Evolutionary conservation across 306 rosid species (phyloP), one percentile per base, ranked within the genome.

Genomic region (Carpinus viminea): DNA sequence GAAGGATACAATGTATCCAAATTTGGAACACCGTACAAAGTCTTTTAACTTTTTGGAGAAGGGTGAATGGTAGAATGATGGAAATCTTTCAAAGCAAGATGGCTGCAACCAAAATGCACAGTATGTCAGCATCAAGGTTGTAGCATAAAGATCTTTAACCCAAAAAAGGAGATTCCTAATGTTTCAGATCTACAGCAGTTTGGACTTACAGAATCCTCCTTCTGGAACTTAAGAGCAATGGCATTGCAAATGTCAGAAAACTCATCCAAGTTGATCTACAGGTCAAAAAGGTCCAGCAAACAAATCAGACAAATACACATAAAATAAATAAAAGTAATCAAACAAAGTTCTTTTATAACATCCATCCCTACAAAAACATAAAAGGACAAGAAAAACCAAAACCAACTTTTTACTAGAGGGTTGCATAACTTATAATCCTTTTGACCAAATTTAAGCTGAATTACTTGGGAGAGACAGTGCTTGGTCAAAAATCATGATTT

Each of bases 181-280:
- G 64, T 51, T 81, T 69, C 51, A 68, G 36, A 73, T 70, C 31
- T 68, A 51, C 75, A 36, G 48, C 71, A 62, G 71, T 45, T 68
- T 73, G 56, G 77, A 86, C 96, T 87, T 85, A 95, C 99, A 78
- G 76, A 70, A 65, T 90, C 91, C 87, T 93, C 99, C 89, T 90
- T 93, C 83, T 80, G 90, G 77, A 95, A 95, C 80, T 85, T 93
- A 81, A 91, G 82, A 77, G 90, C 90, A 87, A 95, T 95, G 80
- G 99, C 93, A 76, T 95, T 90, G 91, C 99, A 95, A 79, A 95
- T 90, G 83, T 95, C 99, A 65, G 85, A 86, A 85, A 95, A 95
- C 74, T 95, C 99, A 70, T 90, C 86, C 86, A 81, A 76, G 82
- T 93, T 95, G 73, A 95, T 91, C 99, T 95, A 85, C 82, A 85